Evolutionary conservation across 805 yeast genomes (phyloP).

Genomic region (Metschnikowia lunata): DNA sequence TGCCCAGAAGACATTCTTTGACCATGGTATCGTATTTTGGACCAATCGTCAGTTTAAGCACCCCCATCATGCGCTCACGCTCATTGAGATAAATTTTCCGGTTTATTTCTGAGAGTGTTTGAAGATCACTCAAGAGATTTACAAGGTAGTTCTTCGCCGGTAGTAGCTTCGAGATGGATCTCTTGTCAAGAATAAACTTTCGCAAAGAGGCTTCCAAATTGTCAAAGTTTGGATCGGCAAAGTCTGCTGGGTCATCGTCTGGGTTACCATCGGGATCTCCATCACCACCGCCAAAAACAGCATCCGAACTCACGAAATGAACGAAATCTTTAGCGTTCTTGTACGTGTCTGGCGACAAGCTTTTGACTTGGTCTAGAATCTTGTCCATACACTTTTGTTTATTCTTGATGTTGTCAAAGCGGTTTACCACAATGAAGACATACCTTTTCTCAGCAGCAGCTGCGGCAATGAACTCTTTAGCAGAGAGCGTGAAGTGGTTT

Average conservation of each 20-base stretch:
- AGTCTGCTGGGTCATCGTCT: constrained; percentile 28
- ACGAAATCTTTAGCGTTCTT: constrained; percentile 88
- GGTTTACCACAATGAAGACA: constrained; percentile 90
- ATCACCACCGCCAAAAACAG: constrained; percentile 38
- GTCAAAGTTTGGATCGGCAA: constrained; percentile 65
- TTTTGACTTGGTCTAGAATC: constrained; percentile 81
- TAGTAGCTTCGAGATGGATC: constrained; percentile 80
- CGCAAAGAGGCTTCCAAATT: constrained; percentile 79
- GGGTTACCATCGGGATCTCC: constrained; percentile 26
- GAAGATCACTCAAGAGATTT: constrained; percentile 66
- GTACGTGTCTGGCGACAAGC: constrained; percentile 83
- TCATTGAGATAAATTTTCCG: constrained; percentile 49
- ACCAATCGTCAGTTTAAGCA: constrained; percentile 48
- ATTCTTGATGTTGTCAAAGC: constrained; percentile 81
- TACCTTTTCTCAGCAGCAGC: constrained; percentile 90
- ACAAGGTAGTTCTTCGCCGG: constrained; percentile 88
- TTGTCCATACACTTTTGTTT: constrained; percentile 72
- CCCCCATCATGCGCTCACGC: constrained; percentile 40
- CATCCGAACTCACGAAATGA: constrained; percentile 77
- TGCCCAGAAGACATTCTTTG: constrained; percentile 47
- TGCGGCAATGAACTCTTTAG: constrained; percentile 85
- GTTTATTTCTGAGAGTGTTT: constrained; percentile 58
- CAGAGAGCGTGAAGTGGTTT: constrained; percentile 90
- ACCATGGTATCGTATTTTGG: constrained; percentile 61
- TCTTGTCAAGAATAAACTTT: constrained; percentile 80